A percentile compares a stretch with the other conserved stretches of the same genome.
Conservation (phyloP, 176 grass and related monocot genomes). For the Rhynchospora breviuscula region DNA sequence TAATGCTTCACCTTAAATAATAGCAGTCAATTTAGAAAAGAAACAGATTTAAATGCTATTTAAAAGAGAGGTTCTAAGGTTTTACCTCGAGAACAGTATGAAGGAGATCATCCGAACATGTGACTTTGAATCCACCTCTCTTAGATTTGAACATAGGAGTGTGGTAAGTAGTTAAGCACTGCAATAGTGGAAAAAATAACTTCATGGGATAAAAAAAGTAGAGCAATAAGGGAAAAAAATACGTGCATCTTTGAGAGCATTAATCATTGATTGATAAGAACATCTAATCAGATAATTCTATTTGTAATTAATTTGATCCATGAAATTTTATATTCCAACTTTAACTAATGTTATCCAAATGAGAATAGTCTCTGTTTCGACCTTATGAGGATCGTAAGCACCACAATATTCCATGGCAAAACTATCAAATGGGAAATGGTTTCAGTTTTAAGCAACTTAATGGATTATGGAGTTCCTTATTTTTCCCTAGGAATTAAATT, state of each 20-base stretch:
- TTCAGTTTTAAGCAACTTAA: too few species aligned
- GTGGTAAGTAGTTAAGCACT: slow-evolving; percentile 54
- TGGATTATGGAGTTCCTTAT: too few species aligned
- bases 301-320: background rate
- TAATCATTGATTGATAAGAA: background rate
- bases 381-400: too few species aligned
- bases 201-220: background rate
- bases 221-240: background rate
- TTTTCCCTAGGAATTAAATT: too few species aligned
- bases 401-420: too few species aligned
- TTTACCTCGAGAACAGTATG: slow-evolving; percentile 70
- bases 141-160: slow-evolving; percentile 94
- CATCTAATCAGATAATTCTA: background rate
- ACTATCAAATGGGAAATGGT: too few species aligned
- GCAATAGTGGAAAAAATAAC: background rate
- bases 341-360: background rate
- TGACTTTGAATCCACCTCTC: slow-evolving; percentile 82
- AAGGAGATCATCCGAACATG: slow-evolving; percentile 83
- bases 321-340: background rate
- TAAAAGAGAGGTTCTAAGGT: background rate
- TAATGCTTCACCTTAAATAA: background rate
- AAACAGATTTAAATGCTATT: background rate
- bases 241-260: background rate
- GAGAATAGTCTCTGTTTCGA: too few species aligned
- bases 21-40: background rate